These are phyloP conservation scores for Bryum argenteum DNA, from an alignment of 225 moss, liverwort and hornwort genomes.

Conservation along the genomic window DNA sequence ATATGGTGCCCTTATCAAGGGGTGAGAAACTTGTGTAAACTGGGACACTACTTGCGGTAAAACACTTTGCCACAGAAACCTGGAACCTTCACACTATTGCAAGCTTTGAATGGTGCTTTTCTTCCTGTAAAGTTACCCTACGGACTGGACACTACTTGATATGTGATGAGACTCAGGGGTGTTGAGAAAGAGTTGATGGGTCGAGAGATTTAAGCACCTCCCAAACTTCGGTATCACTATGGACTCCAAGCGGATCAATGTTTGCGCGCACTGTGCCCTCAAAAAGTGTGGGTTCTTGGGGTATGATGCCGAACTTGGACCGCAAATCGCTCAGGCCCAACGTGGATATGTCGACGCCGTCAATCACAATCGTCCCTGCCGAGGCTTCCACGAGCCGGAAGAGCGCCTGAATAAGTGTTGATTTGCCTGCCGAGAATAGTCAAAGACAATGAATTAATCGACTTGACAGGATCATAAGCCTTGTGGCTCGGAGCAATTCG, in stretches of 20 bases:
- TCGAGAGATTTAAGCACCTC: constrained; percentile 40
- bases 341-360: constrained; percentile 61
- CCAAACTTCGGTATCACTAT: constrained; percentile 75
- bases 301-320: constrained; percentile 83
- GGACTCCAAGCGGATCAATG: constrained; percentile 63
- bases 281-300: constrained; percentile 89
- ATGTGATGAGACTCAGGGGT: not conserved
- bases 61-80: too few relatives aligned
- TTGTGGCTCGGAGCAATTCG: not conserved
- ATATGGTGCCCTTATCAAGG: too few relatives aligned
- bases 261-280: constrained; percentile 85
- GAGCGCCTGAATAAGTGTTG: constrained; percentile 73
- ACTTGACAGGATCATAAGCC: not conserved
- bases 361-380: constrained; percentile 66
- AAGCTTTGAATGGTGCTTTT: too few relatives aligned
- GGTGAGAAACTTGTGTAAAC: too few relatives aligned
- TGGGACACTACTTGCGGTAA: too few relatives aligned
- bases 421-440: constrained; percentile 44
- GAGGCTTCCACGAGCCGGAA: constrained; percentile 83
- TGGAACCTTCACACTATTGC: too few relatives aligned
- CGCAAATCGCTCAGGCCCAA: constrained; percentile 86
- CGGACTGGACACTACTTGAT: too few relatives aligned
- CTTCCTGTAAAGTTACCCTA: too few relatives aligned
- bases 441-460: not conserved
- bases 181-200: not conserved